Percentiles rank a stretch among this genome's conserved stretches.
Conservation (phyloP, 208 protist species). For the Acanthamoeba divionensis region DNA sequence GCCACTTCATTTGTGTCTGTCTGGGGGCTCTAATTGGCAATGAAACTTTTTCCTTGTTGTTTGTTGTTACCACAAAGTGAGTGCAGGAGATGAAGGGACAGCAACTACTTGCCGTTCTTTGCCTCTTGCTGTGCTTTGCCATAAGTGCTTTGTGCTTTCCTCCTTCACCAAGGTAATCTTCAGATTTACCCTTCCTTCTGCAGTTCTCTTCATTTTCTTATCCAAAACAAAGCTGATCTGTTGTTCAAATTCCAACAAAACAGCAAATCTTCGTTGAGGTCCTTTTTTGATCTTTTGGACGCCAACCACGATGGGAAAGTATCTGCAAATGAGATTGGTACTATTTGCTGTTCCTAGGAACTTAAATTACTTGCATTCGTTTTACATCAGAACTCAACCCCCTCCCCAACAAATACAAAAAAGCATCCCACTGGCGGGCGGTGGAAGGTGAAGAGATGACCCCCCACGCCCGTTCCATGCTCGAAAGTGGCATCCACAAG, state of each 20-base stretch:
- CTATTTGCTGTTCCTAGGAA: background rate
- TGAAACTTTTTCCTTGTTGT: too few species aligned
- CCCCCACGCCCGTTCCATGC: background rate
- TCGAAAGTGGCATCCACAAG: background rate
- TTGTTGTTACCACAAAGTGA: too few species aligned
- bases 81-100: too few species aligned
- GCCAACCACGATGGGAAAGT: background rate
- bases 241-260: too few species aligned
- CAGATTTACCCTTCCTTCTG: background rate
- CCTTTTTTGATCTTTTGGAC: slow-evolving; percentile 32
- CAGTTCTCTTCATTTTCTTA: too few species aligned
- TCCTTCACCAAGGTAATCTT: background rate
- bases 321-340: background rate
- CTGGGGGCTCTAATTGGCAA: too few species aligned
- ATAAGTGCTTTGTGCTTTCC: background rate
- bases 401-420: background rate
- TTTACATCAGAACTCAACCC: background rate
- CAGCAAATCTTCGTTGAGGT: slow-evolving; percentile 2
- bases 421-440: background rate
- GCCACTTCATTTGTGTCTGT: too few species aligned
- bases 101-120: background rate
- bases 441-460: slow-evolving; percentile 11
- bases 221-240: too few species aligned
- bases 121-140: background rate
- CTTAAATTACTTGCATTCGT: background rate